Evolutionary conservation across 352 stramenopile genomes (phyloP), one percentile per base, ranked within the genome.

Genomic region (Globisporangium emineosum): DNA sequence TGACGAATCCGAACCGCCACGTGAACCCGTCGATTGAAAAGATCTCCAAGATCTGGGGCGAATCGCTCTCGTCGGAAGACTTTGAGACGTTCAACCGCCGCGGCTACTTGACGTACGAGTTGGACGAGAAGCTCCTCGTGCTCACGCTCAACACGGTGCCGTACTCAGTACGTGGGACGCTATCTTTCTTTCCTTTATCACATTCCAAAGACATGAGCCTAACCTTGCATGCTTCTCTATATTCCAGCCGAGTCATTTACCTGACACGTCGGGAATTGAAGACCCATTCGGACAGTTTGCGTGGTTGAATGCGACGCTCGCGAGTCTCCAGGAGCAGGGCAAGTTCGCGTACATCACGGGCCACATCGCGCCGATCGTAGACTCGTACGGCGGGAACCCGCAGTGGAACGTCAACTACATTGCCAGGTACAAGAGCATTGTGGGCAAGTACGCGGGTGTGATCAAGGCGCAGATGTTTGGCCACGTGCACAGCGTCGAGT

Each of bases 401-500:
- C 78, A 96, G 62, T 98, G 93, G 91, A 81, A 93, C 42, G 71
- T 87, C 35, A 66, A 76, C 62, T 98, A 97, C 71, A 86, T 97
- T 23, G 65, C 75, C 0, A 77, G 55, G 37, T 98, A 98, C 78
- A 82, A 88, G 64, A 30, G 62, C 3, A 90, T 97, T 40, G 67
- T 97, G 8, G 65, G 67, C 25, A 42, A 77, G 57, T 92, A 86
- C 65, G 37, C 75, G 0, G 69, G 81, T 23, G 70, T 90, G 51
- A 75, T 97, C 47, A 90, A 97, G 67, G 77, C 80, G 2, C 86
- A 95, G 69, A 69, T 98, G 43, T 98, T 96, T 78, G 93, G 90
- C 6, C 93, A 98, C 73, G 76, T 98, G 6, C 93, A 98, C 74
- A 91, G 81, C 19, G 77, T 97, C 66, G 93, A 98, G 76, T 96